Percentiles rank a stretch among this genome's conserved stretches.
phyloP scores from a whole-genome alignment of 164 flowering plant species.

The Berberis vulgaris region DNA sequence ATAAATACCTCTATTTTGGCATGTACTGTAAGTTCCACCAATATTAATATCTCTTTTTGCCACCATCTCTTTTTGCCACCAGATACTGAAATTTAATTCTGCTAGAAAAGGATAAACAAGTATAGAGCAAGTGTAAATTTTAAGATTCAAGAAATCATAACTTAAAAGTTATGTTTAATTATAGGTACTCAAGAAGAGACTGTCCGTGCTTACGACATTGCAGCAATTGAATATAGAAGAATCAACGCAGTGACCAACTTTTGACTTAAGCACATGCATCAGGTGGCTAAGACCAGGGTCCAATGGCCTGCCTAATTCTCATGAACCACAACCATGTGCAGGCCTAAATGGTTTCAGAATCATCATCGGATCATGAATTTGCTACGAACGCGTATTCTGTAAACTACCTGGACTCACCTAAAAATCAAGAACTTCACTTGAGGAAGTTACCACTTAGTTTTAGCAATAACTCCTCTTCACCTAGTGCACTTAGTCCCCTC shows the following conservation, averaged over 20 bases:
- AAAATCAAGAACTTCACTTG: neutral
- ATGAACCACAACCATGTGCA: slow-evolving; percentile 15
- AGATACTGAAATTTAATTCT: neutral
- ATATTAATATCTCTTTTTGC: neutral
- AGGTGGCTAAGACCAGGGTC: slow-evolving; percentile 52
- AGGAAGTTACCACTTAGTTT: slow-evolving; percentile 15
- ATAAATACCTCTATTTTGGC: slow-evolving; percentile 67
- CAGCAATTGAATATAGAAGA: slow-evolving; percentile 65
- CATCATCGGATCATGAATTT: slow-evolving; percentile 5
- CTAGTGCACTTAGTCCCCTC: slow-evolving; percentile 52
- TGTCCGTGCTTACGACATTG: slow-evolving; percentile 65
- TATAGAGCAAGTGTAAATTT: neutral
- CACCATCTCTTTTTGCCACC: neutral
- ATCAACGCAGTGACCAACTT: slow-evolving; percentile 62
- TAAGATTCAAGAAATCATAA: neutral
- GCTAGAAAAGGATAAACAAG: neutral
- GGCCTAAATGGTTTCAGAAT: slow-evolving; percentile 8
- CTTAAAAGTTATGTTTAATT: neutral
- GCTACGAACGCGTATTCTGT: neutral
- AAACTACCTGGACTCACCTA: neutral
- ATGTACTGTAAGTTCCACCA: slow-evolving; percentile 35
- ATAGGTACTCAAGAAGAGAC: slow-evolving; percentile 77
- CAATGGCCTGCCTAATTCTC: slow-evolving; percentile 15
- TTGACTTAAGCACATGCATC: slow-evolving; percentile 54
- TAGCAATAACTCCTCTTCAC: slow-evolving; percentile 27